These are phyloP conservation scores for Candida maltosa DNA, from an alignment of 805 yeast genomes.

Conservation along the genomic window DNA sequence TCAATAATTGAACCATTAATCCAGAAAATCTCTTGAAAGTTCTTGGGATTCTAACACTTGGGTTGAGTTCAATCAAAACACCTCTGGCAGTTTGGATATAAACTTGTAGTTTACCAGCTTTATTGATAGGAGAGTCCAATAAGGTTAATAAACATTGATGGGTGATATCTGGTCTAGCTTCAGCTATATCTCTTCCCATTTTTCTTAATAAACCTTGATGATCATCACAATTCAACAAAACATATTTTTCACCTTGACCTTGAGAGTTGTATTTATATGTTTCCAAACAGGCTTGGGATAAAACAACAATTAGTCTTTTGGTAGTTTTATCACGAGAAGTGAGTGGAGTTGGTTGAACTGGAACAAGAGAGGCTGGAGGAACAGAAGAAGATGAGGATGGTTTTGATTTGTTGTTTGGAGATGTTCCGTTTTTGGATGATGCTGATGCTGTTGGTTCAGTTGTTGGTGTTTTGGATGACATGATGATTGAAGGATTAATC, in stretches of 20 bases:
- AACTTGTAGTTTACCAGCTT: conserved; percentile 95
- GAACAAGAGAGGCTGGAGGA: conserved; percentile 70
- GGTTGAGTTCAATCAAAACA: conserved; percentile 92
- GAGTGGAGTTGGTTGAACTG: conserved; percentile 79
- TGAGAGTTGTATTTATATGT: conserved; percentile 87
- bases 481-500: too few relatives aligned
- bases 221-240: conserved; percentile 93
- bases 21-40: conserved; percentile 98
- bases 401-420: background rate
- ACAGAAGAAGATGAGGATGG: conserved; percentile 13
- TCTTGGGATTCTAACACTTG: conserved; percentile 95
- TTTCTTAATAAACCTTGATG: conserved; percentile 93
- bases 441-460: too few relatives aligned
- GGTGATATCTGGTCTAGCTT: conserved; percentile 98
- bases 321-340: conserved; percentile 83
- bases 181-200: conserved; percentile 96
- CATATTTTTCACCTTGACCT: conserved; percentile 80
- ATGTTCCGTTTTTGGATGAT: background rate
- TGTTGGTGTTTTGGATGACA: too few relatives aligned
- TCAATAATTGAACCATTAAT: conserved; percentile 93
- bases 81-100: conserved; percentile 95
- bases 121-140: conserved; percentile 95
- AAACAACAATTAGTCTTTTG: conserved; percentile 87
- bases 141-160: conserved; percentile 94
- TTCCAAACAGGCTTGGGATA: conserved; percentile 92